phyloP scores from a whole-genome alignment of 2,329 filamentous ascomycete genomes.

The Chaetomium sp. region DNA sequence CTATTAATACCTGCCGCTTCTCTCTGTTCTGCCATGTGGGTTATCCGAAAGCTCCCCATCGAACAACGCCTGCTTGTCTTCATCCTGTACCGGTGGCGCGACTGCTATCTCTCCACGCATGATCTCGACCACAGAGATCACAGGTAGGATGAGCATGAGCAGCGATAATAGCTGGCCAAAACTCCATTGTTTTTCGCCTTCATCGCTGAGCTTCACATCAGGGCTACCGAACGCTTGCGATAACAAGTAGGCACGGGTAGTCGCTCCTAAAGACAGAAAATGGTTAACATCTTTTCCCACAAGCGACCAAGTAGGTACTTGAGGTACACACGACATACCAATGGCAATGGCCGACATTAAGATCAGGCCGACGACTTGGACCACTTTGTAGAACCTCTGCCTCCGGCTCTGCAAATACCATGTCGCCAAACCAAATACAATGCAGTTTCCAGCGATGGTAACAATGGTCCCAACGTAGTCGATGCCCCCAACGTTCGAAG shows the following conservation, averaged over 20 bases:
- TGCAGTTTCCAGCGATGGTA: constrained; percentile 60
- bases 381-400: constrained; percentile 56
- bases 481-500: constrained; percentile 42
- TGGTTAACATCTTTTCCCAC: neutral
- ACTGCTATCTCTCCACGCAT: constrained; percentile 35
- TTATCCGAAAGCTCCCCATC: constrained; percentile 21
- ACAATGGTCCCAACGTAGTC: constrained; percentile 62
- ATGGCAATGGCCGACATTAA: constrained; percentile 61
- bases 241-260: constrained; percentile 57
- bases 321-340: constrained; percentile 39
- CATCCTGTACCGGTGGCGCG: constrained; percentile 29
- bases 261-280: constrained; percentile 42
- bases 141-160: constrained; percentile 60
- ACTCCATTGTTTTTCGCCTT: constrained; percentile 60
- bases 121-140: constrained; percentile 63
- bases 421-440: constrained; percentile 61
- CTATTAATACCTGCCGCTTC: neutral
- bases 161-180: constrained; percentile 65
- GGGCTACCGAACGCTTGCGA: constrained; percentile 63
- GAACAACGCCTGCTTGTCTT: constrained; percentile 29
- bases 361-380: constrained; percentile 56
- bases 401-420: constrained; percentile 64
- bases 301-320: neutral
- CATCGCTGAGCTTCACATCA: constrained; percentile 52
- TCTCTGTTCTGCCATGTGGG: neutral